Evolutionary conservation across 2,329 filamentous ascomycete species (phyloP), one percentile per base, ranked within the genome.

Genomic region (Cladophialophora immunda): DNA sequence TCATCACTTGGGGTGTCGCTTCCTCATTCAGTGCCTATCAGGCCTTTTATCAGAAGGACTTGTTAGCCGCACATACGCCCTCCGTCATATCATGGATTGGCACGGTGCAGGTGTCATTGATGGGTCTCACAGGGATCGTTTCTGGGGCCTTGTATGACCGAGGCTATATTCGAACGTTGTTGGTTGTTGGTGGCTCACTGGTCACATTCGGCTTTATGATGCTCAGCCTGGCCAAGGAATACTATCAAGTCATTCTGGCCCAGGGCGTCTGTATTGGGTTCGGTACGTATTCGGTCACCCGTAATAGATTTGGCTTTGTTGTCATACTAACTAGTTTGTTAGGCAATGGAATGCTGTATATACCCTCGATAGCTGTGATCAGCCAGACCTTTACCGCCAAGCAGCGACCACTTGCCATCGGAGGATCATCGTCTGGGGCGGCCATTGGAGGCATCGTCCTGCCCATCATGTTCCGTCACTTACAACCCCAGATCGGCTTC

Each of bases 181-280:
- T 74, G 19, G 15, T 70, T 13, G n/a, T 60, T 7, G 73, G 73
- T 2, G 70, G 62, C 1, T 72, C 74, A 29, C 70, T 78, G 8
- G 61, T 66, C 27, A 57, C 61, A 2, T 56, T 71, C 8, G 68
- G 69, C 36, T 57, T 81, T 69, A 82, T 85, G 75, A 81, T 80
- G 73, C 76, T 76, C 1, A 78, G 76, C 64, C 63, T 82, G 9
- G 73, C 74, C 50, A 79, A 73, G 6, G 70, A 76, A 58, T 86
- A 86, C 76, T 86, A 82, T 81, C 83, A 86, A 70, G 74, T 87
- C 47, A 77, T 87, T 41, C 77, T 88, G 13, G 78, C 83, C 0
- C 86, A 88, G 73, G 86, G 86, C 1, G 76, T 82, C 34, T 83
- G 83, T 66, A 78, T 84, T 68, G 87, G 87, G 1, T 59, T 89